Percentiles rank a stretch among this genome's conserved stretches.
Conservation (phyloP, 805 yeast genomes). For the Sugiyamaella smithiae region DNA sequence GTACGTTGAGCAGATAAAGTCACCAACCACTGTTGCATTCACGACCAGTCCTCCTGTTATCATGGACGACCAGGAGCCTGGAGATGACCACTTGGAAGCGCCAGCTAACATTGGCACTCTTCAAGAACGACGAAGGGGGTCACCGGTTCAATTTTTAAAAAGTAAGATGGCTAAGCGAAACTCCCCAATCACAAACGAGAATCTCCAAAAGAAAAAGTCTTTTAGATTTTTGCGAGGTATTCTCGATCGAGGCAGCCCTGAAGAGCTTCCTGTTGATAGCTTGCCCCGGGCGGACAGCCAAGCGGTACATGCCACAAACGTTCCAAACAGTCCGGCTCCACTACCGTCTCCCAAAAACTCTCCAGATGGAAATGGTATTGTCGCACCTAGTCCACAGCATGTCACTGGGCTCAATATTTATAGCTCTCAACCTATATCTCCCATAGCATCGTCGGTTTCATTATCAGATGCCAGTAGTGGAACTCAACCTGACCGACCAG, state of each 20-base stretch:
- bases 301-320: not conserved
- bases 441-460: not conserved
- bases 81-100: conserved; percentile 9
- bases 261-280: not conserved
- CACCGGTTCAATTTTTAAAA: conserved; percentile 16
- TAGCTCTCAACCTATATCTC: not conserved
- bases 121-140: conserved; percentile 7
- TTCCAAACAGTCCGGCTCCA: not conserved
- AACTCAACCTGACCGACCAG: not conserved
- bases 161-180: conserved; percentile 7
- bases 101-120: conserved; percentile 6
- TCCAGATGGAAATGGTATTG: not conserved
- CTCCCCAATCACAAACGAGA: conserved; percentile 7
- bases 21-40: conserved; percentile 9
- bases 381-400: not conserved
- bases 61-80: not conserved
- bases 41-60: not conserved
- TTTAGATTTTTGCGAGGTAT: conserved; percentile 16
- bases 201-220: conserved; percentile 16
- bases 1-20: not conserved
- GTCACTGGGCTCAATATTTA: conserved; percentile 1
- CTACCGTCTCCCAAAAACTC: not conserved
- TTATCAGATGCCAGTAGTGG: not conserved
- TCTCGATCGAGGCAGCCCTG: not conserved
- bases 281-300: too few relatives aligned